These are phyloP conservation scores for Fulvia fulva DNA, from an alignment of 2,329 filamentous ascomycete genomes.

Conservation along the genomic window DNA sequence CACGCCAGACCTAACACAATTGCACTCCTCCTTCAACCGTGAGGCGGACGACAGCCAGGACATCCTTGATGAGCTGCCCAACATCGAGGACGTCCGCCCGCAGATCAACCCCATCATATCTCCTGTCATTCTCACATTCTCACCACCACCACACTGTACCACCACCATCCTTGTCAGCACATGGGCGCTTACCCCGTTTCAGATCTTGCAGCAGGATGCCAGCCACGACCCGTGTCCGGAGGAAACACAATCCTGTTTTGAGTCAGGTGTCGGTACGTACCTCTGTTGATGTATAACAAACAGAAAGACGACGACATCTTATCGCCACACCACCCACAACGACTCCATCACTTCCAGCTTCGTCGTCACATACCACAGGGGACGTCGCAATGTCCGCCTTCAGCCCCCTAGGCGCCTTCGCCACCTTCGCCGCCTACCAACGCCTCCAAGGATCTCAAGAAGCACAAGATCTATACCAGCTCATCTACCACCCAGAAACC, in stretches of 20 bases:
- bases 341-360: neutral
- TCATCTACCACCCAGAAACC: neutral
- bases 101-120: too few relatives aligned
- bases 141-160: neutral
- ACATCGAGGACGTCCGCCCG: too few relatives aligned
- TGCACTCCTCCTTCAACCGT: too few relatives aligned
- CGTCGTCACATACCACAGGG: too few relatives aligned
- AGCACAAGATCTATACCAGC: neutral
- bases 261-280: neutral
- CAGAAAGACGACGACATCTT: neutral
- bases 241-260: neutral
- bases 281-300: neutral
- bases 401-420: neutral
- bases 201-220: neutral
- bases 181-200: neutral
- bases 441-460: neutral
- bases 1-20: too few relatives aligned
- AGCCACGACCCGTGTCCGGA: neutral
- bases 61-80: too few relatives aligned
- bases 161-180: neutral
- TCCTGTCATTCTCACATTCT: too few relatives aligned
- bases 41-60: too few relatives aligned
- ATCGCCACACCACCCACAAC: neutral
- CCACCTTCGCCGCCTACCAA: neutral
- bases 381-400: neutral